Percentiles rank a stretch among this genome's conserved stretches.
phyloP scores from a whole-genome alignment of 805 yeast genomes.

The Candida insectalens region DNA sequence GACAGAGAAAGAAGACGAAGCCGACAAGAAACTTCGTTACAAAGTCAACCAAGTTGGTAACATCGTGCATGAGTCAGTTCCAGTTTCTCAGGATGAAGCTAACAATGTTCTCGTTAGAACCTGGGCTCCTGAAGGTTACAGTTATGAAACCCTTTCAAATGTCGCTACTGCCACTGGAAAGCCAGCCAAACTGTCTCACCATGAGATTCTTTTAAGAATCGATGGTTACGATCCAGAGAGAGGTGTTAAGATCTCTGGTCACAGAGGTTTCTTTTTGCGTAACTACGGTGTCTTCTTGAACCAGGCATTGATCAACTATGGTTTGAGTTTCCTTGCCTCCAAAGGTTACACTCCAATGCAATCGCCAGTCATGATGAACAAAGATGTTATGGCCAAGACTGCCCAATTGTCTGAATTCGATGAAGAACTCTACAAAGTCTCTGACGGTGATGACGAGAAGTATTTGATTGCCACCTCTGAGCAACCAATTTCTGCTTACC shows the following conservation, averaged over 20 bases:
- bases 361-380: constrained; percentile 99
- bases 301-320: constrained; percentile 96
- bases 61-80: constrained; percentile 87
- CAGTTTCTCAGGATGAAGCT: constrained; percentile 79
- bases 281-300: constrained; percentile 93
- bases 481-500: constrained; percentile 98
- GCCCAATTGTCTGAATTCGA: constrained; percentile 97
- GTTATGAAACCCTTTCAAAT: constrained; percentile 42
- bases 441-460: constrained; percentile 96
- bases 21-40: constrained; percentile 61
- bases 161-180: constrained; percentile 71
- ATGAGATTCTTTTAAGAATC: constrained; percentile 84
- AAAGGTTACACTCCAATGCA: constrained; percentile 84
- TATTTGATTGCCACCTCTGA: constrained; percentile 97
- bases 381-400: constrained; percentile 98
- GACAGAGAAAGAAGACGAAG: constrained; percentile 61
- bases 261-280: constrained; percentile 95
- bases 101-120: constrained; percentile 80
- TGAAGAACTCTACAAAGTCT: constrained; percentile 94
- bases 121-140: constrained; percentile 70
- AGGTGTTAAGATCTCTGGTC: constrained; percentile 96
- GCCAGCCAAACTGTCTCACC: constrained; percentile 81
- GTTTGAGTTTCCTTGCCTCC: constrained; percentile 66
- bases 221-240: constrained; percentile 99
- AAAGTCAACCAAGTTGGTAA: constrained; percentile 92